A percentile compares a stretch with the other conserved stretches of the same genome.
These are phyloP conservation scores for Datisca glomerata DNA, from an alignment of 306 rosid genomes.

Conservation along the genomic window DNA sequence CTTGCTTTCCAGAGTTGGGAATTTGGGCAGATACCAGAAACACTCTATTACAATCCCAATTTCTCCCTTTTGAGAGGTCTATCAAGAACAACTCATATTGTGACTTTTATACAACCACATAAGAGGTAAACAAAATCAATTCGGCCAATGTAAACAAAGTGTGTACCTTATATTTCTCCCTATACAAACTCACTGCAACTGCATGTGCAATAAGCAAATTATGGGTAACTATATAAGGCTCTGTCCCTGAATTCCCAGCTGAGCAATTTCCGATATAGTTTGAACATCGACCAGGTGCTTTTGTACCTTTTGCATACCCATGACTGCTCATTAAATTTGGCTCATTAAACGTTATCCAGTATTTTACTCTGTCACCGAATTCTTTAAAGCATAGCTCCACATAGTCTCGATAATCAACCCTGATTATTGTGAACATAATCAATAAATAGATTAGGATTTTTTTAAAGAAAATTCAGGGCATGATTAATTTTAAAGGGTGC, in stretches of 20 bases:
- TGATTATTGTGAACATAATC: not conserved
- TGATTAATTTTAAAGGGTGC: not conserved
- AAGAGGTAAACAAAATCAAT: too few relatives aligned
- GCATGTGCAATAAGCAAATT: constrained; percentile 18
- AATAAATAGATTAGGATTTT: not conserved
- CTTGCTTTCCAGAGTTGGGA: not conserved
- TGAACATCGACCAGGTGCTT: constrained; percentile 21
- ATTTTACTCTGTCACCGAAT: constrained; percentile 17
- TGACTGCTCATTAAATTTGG: not conserved
- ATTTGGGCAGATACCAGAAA: constrained; percentile 10
- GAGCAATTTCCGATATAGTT: constrained; percentile 10
- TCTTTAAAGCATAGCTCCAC: constrained; percentile 13
- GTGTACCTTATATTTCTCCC: constrained; percentile 14
- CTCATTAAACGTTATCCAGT: constrained; percentile 16
- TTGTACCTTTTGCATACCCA: constrained; percentile 3
- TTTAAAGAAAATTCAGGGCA: not conserved
- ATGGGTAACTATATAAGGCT: constrained; percentile 13
- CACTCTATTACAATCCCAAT: constrained; percentile 1
- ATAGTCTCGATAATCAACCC: constrained; percentile 26
- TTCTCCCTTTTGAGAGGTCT: constrained; percentile 9
- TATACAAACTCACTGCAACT: constrained; percentile 7
- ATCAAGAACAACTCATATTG: not conserved
- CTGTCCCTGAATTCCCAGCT: constrained; percentile 12
- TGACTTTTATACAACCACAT: not conserved
- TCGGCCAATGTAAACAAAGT: not conserved